phyloP scores from a whole-genome alignment of 805 yeast species.

The Nakazawaea holstii region DNA sequence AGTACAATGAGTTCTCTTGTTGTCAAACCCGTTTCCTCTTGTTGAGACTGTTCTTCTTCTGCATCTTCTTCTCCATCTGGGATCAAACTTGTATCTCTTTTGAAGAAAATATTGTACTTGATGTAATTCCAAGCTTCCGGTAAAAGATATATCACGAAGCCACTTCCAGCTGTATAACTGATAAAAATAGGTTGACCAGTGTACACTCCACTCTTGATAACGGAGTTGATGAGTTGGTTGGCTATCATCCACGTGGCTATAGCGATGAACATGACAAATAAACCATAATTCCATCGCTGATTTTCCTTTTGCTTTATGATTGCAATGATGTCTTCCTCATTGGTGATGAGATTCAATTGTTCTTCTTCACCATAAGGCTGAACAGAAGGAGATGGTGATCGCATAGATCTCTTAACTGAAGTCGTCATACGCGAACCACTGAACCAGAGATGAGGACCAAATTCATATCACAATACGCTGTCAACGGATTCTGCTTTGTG shows the following conservation, averaged over 20 bases:
- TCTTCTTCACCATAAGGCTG: background rate
- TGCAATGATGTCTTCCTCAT: slow-evolving; percentile 2
- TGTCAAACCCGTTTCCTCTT: slow-evolving; percentile 13
- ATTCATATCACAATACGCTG: too few species aligned
- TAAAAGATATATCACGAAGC: slow-evolving; percentile 38
- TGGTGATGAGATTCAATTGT: background rate
- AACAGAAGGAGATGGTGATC: too few species aligned
- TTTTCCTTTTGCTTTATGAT: slow-evolving; percentile 36
- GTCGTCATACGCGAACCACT: too few species aligned
- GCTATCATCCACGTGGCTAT: slow-evolving; percentile 45
- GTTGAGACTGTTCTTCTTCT: background rate
- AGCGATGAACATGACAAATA: slow-evolving; percentile 33
- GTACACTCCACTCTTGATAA: slow-evolving; percentile 42
- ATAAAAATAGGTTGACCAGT: slow-evolving; percentile 42
- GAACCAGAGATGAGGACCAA: background rate
- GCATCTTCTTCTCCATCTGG: background rate
- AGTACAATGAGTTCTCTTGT: slow-evolving; percentile 27
- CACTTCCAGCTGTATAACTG: slow-evolving; percentile 41
- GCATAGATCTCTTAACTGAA: too few species aligned
- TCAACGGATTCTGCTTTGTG: too few species aligned
- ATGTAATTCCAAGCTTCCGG: slow-evolving; percentile 25
- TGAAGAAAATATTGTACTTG: background rate
- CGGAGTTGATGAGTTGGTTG: slow-evolving; percentile 40
- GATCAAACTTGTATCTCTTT: background rate
- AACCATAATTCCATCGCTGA: slow-evolving; percentile 38